These are phyloP conservation scores for Talaromyces nanjingensis DNA, from an alignment of 495 filamentous ascomycete species.

Conservation along the genomic window DNA sequence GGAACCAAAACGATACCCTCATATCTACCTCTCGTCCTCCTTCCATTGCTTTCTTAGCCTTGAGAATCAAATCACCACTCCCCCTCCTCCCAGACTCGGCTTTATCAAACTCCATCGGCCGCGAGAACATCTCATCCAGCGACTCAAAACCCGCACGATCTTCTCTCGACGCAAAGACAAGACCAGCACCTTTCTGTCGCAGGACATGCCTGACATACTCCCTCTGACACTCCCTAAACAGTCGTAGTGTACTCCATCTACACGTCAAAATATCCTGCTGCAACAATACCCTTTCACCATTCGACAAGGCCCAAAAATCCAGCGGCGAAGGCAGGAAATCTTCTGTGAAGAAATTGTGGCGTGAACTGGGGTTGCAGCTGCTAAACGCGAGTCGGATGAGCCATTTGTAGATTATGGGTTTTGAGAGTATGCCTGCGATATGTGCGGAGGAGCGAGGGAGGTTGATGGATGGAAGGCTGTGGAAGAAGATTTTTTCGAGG, in stretches of 20 bases:
- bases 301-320: constrained; percentile 22
- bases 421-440: constrained; percentile 27
- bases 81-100: constrained; percentile 17
- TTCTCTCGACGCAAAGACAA: constrained; percentile 22
- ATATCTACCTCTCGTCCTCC: constrained; percentile 11
- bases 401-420: constrained; percentile 35
- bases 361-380: constrained; percentile 25
- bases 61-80: constrained; percentile 27
- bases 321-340: constrained; percentile 33
- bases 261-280: constrained; percentile 32
- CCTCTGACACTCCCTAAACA: constrained; percentile 34
- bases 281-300: constrained; percentile 18
- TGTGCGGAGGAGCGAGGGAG: constrained; percentile 39
- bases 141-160: constrained; percentile 10
- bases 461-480: constrained; percentile 38
- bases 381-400: constrained; percentile 37
- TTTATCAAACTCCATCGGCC: constrained; percentile 14
- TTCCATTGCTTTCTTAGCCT: constrained; percentile 3
- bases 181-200: constrained; percentile 17
- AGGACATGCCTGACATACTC: constrained; percentile 31
- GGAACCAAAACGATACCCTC: constrained; percentile 30
- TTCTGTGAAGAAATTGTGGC: constrained; percentile 24
- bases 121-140: constrained; percentile 17
- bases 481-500: constrained; percentile 44
- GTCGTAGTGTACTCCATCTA: constrained; percentile 37